Conservation (phyloP, 2,329 filamentous ascomycete genomes). For the Alternaria sp. region DNA sequence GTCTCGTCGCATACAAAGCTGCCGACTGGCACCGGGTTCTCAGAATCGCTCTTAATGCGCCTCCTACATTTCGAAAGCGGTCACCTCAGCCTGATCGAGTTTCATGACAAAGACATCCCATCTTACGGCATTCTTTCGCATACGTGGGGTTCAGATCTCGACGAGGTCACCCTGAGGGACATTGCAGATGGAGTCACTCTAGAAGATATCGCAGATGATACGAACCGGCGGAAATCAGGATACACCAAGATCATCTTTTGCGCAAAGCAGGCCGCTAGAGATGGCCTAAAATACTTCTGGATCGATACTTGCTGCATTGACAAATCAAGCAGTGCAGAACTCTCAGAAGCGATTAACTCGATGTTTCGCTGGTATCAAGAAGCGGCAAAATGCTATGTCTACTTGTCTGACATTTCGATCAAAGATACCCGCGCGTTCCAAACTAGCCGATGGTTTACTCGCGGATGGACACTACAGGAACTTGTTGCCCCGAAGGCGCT, state of each 20-base stretch:
- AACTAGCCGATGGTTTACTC: not conserved
- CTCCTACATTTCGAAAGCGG: not conserved
- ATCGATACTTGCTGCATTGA: not conserved
- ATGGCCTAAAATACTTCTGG: not conserved
- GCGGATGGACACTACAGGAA: not conserved
- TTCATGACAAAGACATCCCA: not conserved
- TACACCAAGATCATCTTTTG: not conserved
- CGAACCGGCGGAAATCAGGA: not conserved
- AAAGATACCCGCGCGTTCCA: not conserved
- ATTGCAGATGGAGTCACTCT: not conserved
- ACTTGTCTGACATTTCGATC: not conserved
- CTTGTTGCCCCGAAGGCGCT: not conserved
- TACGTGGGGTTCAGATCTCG: not conserved
- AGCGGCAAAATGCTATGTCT: not conserved
- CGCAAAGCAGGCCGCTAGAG: not conserved
- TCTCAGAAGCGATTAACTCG: not conserved
- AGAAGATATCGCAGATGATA: not conserved
- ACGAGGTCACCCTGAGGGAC: not conserved
- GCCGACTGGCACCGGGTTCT: not conserved
- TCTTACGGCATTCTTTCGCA: not conserved
- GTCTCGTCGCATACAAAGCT: not conserved
- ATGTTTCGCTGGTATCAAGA: not conserved
- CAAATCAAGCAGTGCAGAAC: not conserved
- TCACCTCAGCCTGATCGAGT: not conserved
- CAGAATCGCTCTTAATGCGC: not conserved